Evolutionary conservation across 1,284 basidiomycete species (phyloP), one percentile per base, ranked within the genome.

Genomic region (Peniophora sp.): DNA sequence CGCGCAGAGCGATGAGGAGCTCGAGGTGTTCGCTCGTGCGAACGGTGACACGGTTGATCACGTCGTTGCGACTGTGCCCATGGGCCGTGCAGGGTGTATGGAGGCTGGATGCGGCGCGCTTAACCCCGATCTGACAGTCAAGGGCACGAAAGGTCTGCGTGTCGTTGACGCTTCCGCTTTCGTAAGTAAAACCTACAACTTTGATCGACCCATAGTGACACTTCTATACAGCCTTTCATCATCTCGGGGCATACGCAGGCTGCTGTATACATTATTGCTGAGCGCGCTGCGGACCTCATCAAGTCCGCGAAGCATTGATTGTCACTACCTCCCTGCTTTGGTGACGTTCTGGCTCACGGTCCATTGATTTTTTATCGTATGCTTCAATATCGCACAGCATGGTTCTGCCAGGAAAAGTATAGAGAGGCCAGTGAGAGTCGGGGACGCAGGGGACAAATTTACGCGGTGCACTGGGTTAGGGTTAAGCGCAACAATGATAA

Each of bases 81-180:
- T 69, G 65, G 55, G 57, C 6, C 53, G 48, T 10, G 51, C 50
- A 10, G 54, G 54, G 2, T 59, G 58, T 2, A 16, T 23, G 19
- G 44, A 25, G 8, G n/a, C n/a, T 9, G 39, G 41, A 9, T n/a
- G 10, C 8, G 66, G 64, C 14, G 79, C 81, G 20, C 75, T 83
- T 36, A 74, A 78, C 62, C 69, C 78, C 2, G 70, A 75, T 56
- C 63, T 85, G 22, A 63, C 63, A 25, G 77, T 81, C 11, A 75
- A 79, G 62, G 75, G 75, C 38, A 72, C 74, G 2, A 45, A 47
- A 56, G 66, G 61, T 58, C 63, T 61, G 54, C 61, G 55, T 45
- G 58, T 60, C 11, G 58, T 64, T 32, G 60, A 64, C 52, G 58
- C 59, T 11, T 57, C 56, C 6, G 53, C 54, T 12, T 49, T 61